Evolutionary conservation across 176 grass and related monocot species (phyloP), one percentile per base, ranked within the genome.

Genomic region (Phragmites australis): DNA sequence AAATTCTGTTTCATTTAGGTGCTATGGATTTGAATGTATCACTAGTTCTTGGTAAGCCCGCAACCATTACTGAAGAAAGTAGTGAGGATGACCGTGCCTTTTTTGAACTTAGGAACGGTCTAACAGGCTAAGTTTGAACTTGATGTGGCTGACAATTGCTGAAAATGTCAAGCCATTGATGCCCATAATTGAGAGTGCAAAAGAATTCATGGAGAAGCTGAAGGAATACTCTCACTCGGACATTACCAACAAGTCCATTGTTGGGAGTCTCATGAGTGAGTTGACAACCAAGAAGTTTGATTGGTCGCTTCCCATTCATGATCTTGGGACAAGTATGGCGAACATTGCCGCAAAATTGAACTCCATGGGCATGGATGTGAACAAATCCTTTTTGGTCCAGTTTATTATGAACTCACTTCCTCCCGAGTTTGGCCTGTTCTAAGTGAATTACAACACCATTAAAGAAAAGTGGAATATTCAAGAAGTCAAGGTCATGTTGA

Each of bases 381-480:
- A 11, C 53, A 80, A 1, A n/a, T 41, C 19, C 17, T 42, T 55
- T 53, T 0, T 80, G 4, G 8, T 80, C 0, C 34, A 68, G 1
- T 80, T 66, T 9, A 79, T 41, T 41, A 53, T 79, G 61, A 79
- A 66, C 45, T 79, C 46, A 17, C 60, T 52, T 52, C 44, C 44
- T 50, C 5, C n/a, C 25, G 4, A 66, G 12, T 78, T 65, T 27
- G 56, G 59, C 12, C 29, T 23, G 6, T 78, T n/a, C n/a, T n/a
- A 68, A 0, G 54, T 84, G 50, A 77, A 77, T 21, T 84, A 84
- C 1, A 84, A 78, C 9, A 78, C 21, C 65, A 31, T 69, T 10
- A 69, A 79, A 39, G 51, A 79, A 0, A 85, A 85, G 7, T 61
- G 37, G 39, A 85, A 79, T 12, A 30, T 85, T 62, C 62, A 79